phyloP scores from a whole-genome alignment of 108 stramenopile species.

The Thalassiosira profunda region DNA sequence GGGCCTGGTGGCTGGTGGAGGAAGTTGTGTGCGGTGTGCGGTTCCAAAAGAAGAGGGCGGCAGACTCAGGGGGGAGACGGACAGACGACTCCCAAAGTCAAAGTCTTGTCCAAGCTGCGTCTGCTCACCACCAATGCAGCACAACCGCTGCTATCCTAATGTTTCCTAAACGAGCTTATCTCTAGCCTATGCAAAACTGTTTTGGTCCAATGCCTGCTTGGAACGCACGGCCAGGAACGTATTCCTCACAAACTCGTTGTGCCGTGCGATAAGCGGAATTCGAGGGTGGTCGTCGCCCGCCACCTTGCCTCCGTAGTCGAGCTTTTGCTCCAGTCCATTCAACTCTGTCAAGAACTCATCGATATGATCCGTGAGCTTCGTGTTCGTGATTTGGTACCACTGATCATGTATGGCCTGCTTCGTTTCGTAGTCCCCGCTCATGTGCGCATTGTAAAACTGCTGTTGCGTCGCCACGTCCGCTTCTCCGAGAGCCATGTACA shows the following conservation, averaged over 20 bases:
- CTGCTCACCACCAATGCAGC: too few species aligned
- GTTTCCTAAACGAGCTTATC: too few species aligned
- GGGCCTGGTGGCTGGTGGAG: not conserved
- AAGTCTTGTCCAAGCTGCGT: too few species aligned
- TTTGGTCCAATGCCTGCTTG: too few species aligned
- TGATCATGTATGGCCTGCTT: conserved; percentile 54
- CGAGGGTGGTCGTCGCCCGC: conserved; percentile 41
- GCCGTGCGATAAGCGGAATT: conserved; percentile 47
- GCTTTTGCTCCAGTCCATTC: conserved; percentile 34
- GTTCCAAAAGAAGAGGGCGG: too few species aligned
- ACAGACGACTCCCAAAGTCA: too few species aligned
- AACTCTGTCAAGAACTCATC: conserved; percentile 43
- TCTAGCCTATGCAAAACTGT: too few species aligned
- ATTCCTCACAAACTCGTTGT: conserved; percentile 51
- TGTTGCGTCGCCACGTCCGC: conserved; percentile 20
- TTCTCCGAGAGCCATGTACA: conserved; percentile 47
- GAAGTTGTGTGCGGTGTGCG: too few species aligned
- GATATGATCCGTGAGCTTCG: conserved; percentile 42
- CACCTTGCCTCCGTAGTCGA: conserved; percentile 29
- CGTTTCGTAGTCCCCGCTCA: conserved; percentile 51
- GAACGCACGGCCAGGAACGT: conserved; percentile 54
- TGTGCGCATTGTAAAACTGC: conserved; percentile 52
- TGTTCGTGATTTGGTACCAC: conserved; percentile 39
- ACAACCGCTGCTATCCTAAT: too few species aligned
- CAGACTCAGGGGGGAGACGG: too few species aligned